Conservation (phyloP, 345 rosid species). For the Brassica carinata region DNA sequence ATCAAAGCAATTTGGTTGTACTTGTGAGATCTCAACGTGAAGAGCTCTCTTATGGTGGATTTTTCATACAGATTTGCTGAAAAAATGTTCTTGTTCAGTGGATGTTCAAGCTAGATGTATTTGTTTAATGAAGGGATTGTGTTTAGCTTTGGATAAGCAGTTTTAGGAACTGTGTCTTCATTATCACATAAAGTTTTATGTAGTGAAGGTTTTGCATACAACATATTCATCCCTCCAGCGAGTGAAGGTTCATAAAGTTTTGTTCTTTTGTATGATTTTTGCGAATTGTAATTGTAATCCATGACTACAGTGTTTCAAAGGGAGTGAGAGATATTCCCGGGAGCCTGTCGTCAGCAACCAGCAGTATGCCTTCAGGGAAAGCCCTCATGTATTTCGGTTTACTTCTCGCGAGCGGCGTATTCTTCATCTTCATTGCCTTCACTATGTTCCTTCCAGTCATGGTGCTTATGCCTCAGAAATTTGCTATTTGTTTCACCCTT, state of each 20-base stretch:
- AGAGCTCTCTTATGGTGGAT: not conserved
- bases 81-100: not conserved
- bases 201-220: no score
- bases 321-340: slow-evolving; percentile 68
- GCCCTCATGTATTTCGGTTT: slow-evolving; percentile 82
- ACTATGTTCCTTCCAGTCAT: slow-evolving; percentile 95
- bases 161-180: slow-evolving; percentile 6
- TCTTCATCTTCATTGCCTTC: slow-evolving; percentile 82
- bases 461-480: slow-evolving; percentile 94
- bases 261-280: slow-evolving; percentile 1
- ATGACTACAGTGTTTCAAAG: slow-evolving; percentile 65
- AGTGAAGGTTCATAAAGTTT: not conserved
- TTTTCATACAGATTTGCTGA: not conserved
- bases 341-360: slow-evolving; percentile 80
- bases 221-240: not conserved
- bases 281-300: not conserved
- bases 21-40: not conserved
- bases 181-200: no score
- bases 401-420: slow-evolving; percentile 76
- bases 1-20: slow-evolving; percentile 12
- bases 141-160: not conserved
- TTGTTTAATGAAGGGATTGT: no score
- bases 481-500: slow-evolving; percentile 85
- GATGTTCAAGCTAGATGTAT: not conserved
- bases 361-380: slow-evolving; percentile 84